These are phyloP conservation scores for Entrophospora sp. DNA, from an alignment of 192 early-diverging fungal genomes.

Conservation along the genomic window DNA sequence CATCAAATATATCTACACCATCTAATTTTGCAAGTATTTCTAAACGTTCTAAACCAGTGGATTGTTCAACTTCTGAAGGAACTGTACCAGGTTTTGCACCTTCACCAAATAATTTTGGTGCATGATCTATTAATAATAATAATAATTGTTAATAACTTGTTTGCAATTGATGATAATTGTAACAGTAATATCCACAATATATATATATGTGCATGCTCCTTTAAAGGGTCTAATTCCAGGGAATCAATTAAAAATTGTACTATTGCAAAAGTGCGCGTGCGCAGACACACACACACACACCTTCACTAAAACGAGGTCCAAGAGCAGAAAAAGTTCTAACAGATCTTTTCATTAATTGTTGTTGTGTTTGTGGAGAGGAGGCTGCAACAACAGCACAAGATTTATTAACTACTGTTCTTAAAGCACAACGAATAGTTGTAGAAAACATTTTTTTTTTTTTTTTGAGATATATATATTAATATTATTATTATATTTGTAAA, in stretches of 20 bases:
- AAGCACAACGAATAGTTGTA: not conserved
- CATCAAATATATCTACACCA: conserved; percentile 84
- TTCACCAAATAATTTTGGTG: conserved; percentile 39
- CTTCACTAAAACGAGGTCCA: conserved; percentile 2
- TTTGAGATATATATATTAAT: not conserved
- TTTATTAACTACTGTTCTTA: not conserved
- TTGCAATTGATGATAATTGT: too few species aligned
- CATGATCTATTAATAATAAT: too few species aligned
- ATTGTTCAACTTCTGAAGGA: conserved; percentile 78
- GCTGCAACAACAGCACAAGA: not conserved
- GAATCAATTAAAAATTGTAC: too few species aligned
- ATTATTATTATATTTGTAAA: not conserved
- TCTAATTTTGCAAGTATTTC: conserved; percentile 78
- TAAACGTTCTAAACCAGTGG: conserved; percentile 84
- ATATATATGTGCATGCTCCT: too few species aligned
- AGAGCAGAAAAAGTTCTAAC: not conserved
- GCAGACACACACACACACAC: not conserved
- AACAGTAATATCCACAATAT: too few species aligned
- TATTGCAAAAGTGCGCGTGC: too few species aligned
- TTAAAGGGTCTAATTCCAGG: too few species aligned
- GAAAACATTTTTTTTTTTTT: conserved; percentile 12
- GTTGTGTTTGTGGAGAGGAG: not conserved
- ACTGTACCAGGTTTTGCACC: conserved; percentile 62
- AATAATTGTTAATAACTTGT: too few species aligned
- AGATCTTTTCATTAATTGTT: too few species aligned